These are phyloP conservation scores for Leptographium wingfieldii DNA, from an alignment of 2,329 filamentous ascomycete genomes.

Conservation along the genomic window DNA sequence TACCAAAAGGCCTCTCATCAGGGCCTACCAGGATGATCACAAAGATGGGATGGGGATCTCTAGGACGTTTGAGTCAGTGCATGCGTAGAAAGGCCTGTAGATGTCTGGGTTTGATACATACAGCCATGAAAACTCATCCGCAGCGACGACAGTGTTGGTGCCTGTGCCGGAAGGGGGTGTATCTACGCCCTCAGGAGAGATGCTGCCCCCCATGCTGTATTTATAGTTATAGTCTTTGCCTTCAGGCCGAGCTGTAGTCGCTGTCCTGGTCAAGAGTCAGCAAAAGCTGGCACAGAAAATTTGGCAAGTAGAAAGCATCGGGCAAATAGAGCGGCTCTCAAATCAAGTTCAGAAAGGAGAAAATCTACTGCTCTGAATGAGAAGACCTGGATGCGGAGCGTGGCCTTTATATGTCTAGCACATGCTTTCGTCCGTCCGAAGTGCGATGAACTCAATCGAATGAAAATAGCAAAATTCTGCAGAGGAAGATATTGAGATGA, in stretches of 20 bases:
- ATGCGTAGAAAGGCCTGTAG: neutral
- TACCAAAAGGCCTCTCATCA: conserved; percentile 39
- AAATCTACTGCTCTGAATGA: neutral
- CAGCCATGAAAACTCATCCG: conserved; percentile 19
- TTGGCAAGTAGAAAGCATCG: neutral
- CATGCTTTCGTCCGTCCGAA: neutral
- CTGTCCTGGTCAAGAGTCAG: neutral
- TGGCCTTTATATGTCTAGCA: neutral
- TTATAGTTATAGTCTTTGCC: neutral
- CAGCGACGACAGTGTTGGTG: neutral
- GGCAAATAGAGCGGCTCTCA: neutral
- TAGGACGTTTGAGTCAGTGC: conserved; percentile 13
- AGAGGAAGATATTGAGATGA: neutral
- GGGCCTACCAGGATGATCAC: conserved; percentile 41
- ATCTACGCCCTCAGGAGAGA: neutral
- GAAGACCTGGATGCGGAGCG: neutral
- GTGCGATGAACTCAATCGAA: neutral
- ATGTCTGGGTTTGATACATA: conserved; percentile 1
- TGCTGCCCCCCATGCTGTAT: neutral
- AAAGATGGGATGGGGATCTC: conserved; percentile 42
- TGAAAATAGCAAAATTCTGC: neutral
- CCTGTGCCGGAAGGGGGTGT: neutral
- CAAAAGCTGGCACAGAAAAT: neutral
- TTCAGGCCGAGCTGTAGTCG: neutral
- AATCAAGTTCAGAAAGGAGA: neutral